Percentiles rank a stretch among this genome's conserved stretches.
Conservation (phyloP, 352 stramenopile genomes). For the Phytopythium litorale region DNA sequence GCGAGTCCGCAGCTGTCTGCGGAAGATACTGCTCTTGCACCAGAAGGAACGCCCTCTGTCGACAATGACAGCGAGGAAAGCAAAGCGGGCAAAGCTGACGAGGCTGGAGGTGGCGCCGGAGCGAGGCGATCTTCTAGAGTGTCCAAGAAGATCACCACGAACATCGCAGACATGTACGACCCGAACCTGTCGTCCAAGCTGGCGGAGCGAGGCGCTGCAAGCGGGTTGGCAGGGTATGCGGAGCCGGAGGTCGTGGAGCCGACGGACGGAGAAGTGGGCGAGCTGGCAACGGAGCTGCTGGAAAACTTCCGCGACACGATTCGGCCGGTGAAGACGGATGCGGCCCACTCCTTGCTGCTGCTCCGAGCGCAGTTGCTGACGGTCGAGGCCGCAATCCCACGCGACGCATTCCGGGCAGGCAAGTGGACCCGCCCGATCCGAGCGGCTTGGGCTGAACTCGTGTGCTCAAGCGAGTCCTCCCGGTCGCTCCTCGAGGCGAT, state of each 20-base stretch:
- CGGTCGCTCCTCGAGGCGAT: conserved; percentile 52
- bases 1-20: not conserved
- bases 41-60: not conserved
- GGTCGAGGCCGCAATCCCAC: conserved; percentile 71
- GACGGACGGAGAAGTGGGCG: conserved; percentile 66
- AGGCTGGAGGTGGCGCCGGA: not conserved
- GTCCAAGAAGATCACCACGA: conserved; percentile 68
- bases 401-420: conserved; percentile 73
- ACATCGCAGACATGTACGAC: conserved; percentile 80
- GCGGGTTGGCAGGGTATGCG: conserved; percentile 14
- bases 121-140: conserved; percentile 60
- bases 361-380: conserved; percentile 64
- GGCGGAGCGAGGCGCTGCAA: conserved; percentile 11
- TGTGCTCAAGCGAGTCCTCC: conserved; percentile 52
- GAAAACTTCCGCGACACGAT: conserved; percentile 54
- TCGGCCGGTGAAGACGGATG: conserved; percentile 33
- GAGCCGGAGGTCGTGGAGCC: conserved; percentile 28
- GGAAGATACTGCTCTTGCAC: not conserved
- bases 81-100: conserved; percentile 10
- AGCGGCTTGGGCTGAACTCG: conserved; percentile 72
- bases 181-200: conserved; percentile 45
- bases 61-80: conserved; percentile 4
- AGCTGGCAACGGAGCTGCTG: conserved; percentile 67
- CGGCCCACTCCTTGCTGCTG: conserved; percentile 37
- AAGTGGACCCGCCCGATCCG: conserved; percentile 63